Conservation (phyloP, 768 basidiomycete species). For the Mycena rosella region DNA sequence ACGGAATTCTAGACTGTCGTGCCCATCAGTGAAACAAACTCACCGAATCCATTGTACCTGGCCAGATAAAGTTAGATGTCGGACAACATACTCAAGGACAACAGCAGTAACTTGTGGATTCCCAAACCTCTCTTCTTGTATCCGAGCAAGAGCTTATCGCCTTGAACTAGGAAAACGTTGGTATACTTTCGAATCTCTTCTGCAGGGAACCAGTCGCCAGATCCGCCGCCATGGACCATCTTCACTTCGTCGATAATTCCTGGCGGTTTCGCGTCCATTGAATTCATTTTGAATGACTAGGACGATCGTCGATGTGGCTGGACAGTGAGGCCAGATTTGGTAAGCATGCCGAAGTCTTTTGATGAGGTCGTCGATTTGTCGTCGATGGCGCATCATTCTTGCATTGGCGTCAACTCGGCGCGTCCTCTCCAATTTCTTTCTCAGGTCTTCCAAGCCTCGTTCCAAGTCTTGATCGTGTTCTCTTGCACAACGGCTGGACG, state of each 20-base stretch:
- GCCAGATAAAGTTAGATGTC: conserved; percentile 1
- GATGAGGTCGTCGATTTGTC: too few species aligned
- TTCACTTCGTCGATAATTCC: conserved; percentile 12
- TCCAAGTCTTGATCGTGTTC: too few species aligned
- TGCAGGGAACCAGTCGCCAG: conserved; percentile 33
- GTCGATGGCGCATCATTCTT: too few species aligned
- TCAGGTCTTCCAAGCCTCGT: too few species aligned
- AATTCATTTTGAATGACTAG: too few species aligned
- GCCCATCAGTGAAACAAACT: neutral
- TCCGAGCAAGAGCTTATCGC: conserved; percentile 75
- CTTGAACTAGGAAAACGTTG: conserved; percentile 75
- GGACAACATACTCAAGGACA: neutral
- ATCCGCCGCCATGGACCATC: conserved; percentile 14
- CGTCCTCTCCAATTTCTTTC: too few species aligned
- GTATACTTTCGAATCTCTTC: conserved; percentile 62
- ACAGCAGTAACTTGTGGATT: conserved; percentile 61
- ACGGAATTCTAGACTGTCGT: neutral
- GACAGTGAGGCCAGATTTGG: too few species aligned
- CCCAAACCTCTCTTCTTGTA: conserved; percentile 88
- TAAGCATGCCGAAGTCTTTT: too few species aligned
- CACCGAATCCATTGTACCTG: conserved; percentile 91
- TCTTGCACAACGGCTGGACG: too few species aligned
- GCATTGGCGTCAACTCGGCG: too few species aligned
- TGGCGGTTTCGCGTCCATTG: too few species aligned
- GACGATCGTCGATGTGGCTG: too few species aligned